A percentile compares a stretch with the other conserved stretches of the same genome.
phyloP scores from a whole-genome alignment of 2,329 filamentous ascomycete species.

The Aspergillus fischeri region DNA sequence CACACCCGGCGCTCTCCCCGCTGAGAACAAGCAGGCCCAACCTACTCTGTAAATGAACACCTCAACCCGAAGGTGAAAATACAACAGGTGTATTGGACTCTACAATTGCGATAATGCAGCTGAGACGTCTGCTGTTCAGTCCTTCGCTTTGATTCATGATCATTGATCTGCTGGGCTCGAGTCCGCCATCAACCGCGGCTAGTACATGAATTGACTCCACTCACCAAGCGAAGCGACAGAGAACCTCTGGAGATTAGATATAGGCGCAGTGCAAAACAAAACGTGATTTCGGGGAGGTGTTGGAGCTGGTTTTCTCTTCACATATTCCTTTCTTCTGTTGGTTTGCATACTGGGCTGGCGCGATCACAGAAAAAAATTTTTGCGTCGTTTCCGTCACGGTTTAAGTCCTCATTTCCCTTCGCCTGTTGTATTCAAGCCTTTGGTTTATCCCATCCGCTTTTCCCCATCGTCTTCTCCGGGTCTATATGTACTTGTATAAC shows the following conservation, averaged over 20 bases:
- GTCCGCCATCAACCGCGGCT: background rate
- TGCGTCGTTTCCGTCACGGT: conserved; percentile 8
- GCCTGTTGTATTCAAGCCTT: conserved; percentile 13
- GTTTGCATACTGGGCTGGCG: conserved; percentile 8
- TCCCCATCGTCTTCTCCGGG: conserved; percentile 22
- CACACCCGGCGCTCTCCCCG: conserved; percentile 31
- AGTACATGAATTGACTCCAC: background rate
- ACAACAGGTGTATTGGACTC: conserved; percentile 14
- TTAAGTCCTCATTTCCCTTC: conserved; percentile 3
- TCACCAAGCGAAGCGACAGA: background rate
- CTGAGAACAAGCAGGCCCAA: conserved; percentile 28
- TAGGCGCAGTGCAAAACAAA: background rate
- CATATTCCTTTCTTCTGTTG: background rate
- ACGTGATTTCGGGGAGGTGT: background rate
- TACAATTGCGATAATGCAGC: conserved; percentile 3
- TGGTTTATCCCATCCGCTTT: conserved; percentile 9
- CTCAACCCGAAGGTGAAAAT: conserved; percentile 15
- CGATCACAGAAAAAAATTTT: conserved; percentile 5
- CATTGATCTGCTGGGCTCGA: no score
- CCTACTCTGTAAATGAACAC: conserved; percentile 35
- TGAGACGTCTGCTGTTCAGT: background rate
- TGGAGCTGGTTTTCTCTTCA: background rate
- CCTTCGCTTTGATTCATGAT: background rate
- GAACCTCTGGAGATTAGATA: background rate
- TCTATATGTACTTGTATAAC: conserved; percentile 37